phyloP scores from a whole-genome alignment of 2,329 filamentous ascomycete species.

The Cadophora gregata region DNA sequence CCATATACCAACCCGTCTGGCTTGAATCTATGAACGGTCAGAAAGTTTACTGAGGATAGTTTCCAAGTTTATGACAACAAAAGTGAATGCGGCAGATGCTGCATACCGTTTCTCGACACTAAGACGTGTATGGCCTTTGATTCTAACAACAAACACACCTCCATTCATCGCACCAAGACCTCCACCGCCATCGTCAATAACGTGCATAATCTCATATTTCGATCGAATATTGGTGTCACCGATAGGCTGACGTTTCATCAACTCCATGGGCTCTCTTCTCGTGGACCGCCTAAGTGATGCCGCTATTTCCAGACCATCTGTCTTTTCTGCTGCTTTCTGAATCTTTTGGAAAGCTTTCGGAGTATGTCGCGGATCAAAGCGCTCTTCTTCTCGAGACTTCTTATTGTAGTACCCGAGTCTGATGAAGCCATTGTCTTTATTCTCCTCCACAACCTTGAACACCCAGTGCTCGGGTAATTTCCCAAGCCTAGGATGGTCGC shows the following conservation, averaged over 20 bases:
- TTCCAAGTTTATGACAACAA: background rate
- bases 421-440: background rate
- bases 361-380: constrained; percentile 25
- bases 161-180: constrained; percentile 40
- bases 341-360: constrained; percentile 14
- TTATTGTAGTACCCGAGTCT: constrained; percentile 30
- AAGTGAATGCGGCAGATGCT: background rate
- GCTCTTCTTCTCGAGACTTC: constrained; percentile 9
- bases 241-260: constrained; percentile 23
- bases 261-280: constrained; percentile 2
- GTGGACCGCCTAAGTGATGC: constrained; percentile 14
- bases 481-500: constrained; percentile 5
- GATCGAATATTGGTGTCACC: constrained; percentile 26
- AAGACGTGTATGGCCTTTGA: constrained; percentile 24
- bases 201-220: constrained; percentile 35
- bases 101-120: constrained; percentile 30
- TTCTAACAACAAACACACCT: constrained; percentile 37
- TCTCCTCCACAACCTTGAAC: background rate
- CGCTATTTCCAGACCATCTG: constrained; percentile 10
- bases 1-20: background rate
- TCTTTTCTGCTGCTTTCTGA: constrained; percentile 19
- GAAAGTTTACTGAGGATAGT: background rate
- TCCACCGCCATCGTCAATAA: constrained; percentile 36
- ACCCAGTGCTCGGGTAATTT: constrained; percentile 12
- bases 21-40: constrained; percentile 18